These are phyloP conservation scores for Cytospora piceicola DNA, from an alignment of 2,329 filamentous ascomycete genomes.

Conservation along the genomic window DNA sequence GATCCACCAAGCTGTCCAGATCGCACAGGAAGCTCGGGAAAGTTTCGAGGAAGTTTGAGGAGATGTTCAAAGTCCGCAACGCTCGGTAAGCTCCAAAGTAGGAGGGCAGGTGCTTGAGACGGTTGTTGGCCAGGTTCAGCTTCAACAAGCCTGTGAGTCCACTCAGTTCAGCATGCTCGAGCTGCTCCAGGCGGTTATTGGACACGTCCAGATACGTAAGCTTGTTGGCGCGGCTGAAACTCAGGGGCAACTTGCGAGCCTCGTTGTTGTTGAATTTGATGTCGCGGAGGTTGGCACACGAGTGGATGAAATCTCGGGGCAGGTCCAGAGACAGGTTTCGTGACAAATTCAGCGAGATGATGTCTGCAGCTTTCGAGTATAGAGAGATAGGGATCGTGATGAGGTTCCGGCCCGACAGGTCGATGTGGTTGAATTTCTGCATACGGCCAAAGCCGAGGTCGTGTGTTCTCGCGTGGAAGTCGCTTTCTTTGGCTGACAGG, in stretches of 20 bases:
- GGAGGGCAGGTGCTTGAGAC: constrained; percentile 74
- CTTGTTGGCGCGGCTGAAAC: constrained; percentile 77
- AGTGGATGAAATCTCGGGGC: constrained; percentile 94
- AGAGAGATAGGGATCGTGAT: constrained; percentile 93
- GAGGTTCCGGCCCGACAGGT: constrained; percentile 86
- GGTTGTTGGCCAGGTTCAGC: constrained; percentile 92
- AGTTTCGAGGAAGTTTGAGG: constrained; percentile 85
- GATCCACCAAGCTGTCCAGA: constrained; percentile 80
- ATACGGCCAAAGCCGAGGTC: constrained; percentile 81
- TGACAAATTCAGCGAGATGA: constrained; percentile 92
- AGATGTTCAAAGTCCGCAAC: constrained; percentile 84
- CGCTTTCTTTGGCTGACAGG: constrained; percentile 83
- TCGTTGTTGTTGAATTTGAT: constrained; percentile 97
- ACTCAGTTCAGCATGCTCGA: constrained; percentile 83
- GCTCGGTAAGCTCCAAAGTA: constrained; percentile 83
- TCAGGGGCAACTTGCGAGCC: constrained; percentile 80
- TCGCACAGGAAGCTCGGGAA: constrained; percentile 87
- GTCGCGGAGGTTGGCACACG: constrained; percentile 87
- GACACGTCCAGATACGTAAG: constrained; percentile 92
- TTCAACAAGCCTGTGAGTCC: constrained; percentile 78
- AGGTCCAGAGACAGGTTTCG: constrained; percentile 90
- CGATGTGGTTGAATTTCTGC: constrained; percentile 92
- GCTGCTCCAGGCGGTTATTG: constrained; percentile 86
- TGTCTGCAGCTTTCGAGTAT: constrained; percentile 89
- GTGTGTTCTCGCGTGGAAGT: constrained; percentile 72